Percentiles rank a stretch among this genome's conserved stretches.
Evolutionary conservation across 2,329 filamentous ascomycete genomes (phyloP).

Genomic region (Ascocoryne sarcoides): DNA sequence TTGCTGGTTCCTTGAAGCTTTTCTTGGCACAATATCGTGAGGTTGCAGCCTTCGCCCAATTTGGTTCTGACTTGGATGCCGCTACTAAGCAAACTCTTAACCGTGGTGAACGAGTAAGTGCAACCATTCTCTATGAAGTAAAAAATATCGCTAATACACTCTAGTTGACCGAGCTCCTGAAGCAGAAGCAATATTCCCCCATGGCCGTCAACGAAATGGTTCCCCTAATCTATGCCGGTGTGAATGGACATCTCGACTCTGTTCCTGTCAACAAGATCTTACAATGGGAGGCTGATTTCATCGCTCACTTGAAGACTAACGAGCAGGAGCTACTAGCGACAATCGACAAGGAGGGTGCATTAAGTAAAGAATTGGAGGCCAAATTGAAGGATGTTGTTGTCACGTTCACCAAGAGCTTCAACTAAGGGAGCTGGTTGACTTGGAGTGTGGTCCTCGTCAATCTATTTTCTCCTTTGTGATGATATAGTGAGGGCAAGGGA

Average conservation of each 20-base stretch:
- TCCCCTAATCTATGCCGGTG: constrained; percentile 97
- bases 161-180: constrained; percentile 87
- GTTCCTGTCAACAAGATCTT: constrained; percentile 89
- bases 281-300: constrained; percentile 90
- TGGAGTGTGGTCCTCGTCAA: constrained; percentile 18
- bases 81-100: constrained; percentile 96
- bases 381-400: constrained; percentile 69
- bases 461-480: constrained; percentile 23
- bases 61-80: constrained; percentile 98
- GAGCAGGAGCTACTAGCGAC: constrained; percentile 73
- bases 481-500: constrained; percentile 15
- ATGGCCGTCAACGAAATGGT: constrained; percentile 99
- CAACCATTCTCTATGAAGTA: not conserved
- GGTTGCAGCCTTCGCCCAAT: constrained; percentile 98
- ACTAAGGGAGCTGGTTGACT: constrained; percentile 23
- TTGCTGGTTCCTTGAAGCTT: constrained; percentile 98
- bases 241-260: constrained; percentile 88
- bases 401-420: constrained; percentile 92
- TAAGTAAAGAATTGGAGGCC: constrained; percentile 89
- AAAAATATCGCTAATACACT: constrained; percentile 16
- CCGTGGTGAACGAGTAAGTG: constrained; percentile 92
- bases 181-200: constrained; percentile 99
- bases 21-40: constrained; percentile 99
- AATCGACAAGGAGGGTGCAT: constrained; percentile 90
- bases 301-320: constrained; percentile 84